Evolutionary conservation across 176 grass and related monocot genomes (phyloP).

Genomic region (Typha latifolia): DNA sequence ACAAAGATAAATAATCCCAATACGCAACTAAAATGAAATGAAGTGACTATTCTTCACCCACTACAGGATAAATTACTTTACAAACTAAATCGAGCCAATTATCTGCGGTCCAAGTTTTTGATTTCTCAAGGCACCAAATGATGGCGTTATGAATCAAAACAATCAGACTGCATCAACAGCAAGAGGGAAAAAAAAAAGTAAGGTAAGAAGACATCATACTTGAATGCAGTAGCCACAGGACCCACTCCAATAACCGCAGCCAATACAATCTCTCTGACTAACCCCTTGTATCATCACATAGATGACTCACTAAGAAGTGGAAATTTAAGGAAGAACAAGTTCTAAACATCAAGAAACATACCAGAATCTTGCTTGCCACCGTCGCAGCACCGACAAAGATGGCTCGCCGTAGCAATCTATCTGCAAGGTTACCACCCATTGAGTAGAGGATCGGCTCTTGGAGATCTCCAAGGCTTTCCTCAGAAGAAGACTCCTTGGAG

Average conservation of each 20-base stretch:
- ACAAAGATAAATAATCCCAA: too few species aligned
- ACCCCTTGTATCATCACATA: constrained; percentile 8
- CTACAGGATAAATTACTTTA: not conserved
- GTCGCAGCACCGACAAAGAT: not conserved
- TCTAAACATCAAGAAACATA: not conserved
- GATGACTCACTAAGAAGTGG: not conserved
- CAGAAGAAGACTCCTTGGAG: not conserved
- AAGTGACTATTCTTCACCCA: too few species aligned
- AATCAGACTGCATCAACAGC: not conserved
- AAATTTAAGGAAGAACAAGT: not conserved
- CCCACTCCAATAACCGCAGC: constrained; percentile 14
- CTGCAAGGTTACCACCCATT: not conserved
- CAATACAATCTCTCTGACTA: constrained; percentile 7
- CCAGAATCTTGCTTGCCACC: constrained; percentile 11
- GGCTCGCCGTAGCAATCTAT: constrained; percentile 2
- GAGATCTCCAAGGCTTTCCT: not conserved
- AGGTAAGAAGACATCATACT: constrained; percentile 2
- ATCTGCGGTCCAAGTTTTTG: not conserved
- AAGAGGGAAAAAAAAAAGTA: not conserved
- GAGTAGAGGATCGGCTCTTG: not conserved
- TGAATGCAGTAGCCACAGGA: constrained; percentile 7
- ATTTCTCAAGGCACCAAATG: not conserved
- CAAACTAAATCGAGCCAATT: not conserved
- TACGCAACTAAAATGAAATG: too few species aligned
- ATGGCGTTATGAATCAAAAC: not conserved